Base-by-base conservation (phyloP, 129 eudicot genomes). In the Centella asiatica region DNA sequence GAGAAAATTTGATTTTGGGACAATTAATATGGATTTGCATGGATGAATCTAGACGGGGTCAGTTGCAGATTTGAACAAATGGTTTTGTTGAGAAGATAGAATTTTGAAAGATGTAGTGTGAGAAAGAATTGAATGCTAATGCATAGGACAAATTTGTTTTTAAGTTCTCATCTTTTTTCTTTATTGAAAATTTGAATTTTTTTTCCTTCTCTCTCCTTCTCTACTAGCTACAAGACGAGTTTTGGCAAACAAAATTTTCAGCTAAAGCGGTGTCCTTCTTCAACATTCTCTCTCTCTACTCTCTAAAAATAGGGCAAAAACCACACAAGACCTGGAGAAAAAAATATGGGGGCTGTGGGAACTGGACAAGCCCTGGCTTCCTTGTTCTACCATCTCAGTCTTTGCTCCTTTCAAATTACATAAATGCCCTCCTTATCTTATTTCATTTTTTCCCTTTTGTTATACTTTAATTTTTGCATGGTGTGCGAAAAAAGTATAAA, bases 61-160 rank as follows among this genome's bases (percentile, higher is more conserved):
- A 24, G 42, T 29, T 56, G 44, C 62, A 56, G 62, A 56, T 29
- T 23, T 56, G 44, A 56, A 56, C 62, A 56, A 56, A 56, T 70
- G 33, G 61, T 70, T 69, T 64, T 66, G 81, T 65, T 39, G 72
- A 53, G 68, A 64, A 37, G 79, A 73, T 52, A 49, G 71, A 67
- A 53, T 45, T n/a, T n/a, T 47, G 54, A 50, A 27, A 74, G 48
- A 67, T 31, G 67, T 57, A 71, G 76, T 31, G 19, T 32, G 47
- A 51, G 53, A 52, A 51, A 48, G 70, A 66, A 81, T 81, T 81
- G 65, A 81, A 81, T 81, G 82, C 86, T 37, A 54, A 62, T 37
- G 53, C 66, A 74, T 71, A 72, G 64, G 81, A 80, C 78, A 75
- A 75, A 59, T 60, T 34, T 59, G 58, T 60, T 55, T 48, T 55